A percentile compares a stretch with the other conserved stretches of the same genome.
Evolutionary conservation across 257 asterid species (phyloP).

Genomic region (Nicotiana knightiana): DNA sequence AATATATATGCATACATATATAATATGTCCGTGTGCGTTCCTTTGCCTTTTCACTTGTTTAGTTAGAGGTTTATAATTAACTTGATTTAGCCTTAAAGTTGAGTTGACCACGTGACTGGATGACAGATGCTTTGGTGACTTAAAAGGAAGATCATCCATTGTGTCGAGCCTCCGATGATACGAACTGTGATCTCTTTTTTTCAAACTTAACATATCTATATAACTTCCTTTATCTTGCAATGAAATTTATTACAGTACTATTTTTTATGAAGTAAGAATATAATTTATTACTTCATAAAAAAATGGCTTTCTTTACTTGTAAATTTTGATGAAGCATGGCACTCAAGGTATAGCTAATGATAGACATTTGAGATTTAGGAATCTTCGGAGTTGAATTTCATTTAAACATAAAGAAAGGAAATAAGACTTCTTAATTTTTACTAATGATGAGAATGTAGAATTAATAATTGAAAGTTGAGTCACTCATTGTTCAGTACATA

Average conservation of each 20-base stretch:
- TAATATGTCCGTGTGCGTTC: neutral
- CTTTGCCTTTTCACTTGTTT: neutral
- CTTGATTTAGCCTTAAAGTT: neutral
- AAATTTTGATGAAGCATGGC: neutral
- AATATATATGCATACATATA: neutral
- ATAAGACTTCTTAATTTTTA: neutral
- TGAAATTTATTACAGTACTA: neutral
- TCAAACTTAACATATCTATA: neutral
- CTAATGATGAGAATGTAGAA: neutral
- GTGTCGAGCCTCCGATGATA: neutral
- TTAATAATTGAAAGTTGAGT: neutral
- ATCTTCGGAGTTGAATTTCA: neutral
- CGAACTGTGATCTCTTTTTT: neutral
- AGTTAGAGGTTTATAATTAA: neutral
- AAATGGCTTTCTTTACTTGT: neutral
- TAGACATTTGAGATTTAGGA: neutral
- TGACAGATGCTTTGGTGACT: neutral
- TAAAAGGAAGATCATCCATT: neutral
- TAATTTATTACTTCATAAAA: neutral
- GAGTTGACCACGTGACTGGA: neutral
- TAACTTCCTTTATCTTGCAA: neutral
- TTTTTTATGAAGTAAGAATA: neutral
- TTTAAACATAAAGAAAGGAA: neutral
- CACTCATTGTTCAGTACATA: neutral
- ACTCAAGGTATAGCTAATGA: neutral